Evolutionary conservation across 768 basidiomycete species (phyloP).

Genomic region (Mycena maculata): DNA sequence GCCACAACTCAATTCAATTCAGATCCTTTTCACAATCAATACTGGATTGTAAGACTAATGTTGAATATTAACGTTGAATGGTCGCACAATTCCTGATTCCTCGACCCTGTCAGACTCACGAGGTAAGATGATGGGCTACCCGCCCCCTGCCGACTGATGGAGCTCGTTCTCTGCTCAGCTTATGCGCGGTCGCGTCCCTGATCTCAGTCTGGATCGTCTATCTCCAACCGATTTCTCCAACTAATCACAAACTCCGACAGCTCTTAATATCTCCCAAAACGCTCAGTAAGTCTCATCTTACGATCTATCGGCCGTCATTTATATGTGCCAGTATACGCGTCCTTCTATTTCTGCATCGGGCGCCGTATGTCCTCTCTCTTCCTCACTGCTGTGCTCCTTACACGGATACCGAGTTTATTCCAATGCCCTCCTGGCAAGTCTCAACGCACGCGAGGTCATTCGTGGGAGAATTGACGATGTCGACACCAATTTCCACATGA

Average conservation of each 20-base stretch:
- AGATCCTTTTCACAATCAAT: slow-evolving; percentile 68
- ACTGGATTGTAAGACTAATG: slow-evolving; percentile 57
- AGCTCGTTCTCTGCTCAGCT: slow-evolving; percentile 41
- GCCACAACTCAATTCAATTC: neutral
- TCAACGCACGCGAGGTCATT: slow-evolving; percentile 27
- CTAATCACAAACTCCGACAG: slow-evolving; percentile 9
- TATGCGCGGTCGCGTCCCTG: slow-evolving; percentile 62
- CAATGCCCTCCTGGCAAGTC: slow-evolving; percentile 42
- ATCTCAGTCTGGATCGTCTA: slow-evolving; percentile 49
- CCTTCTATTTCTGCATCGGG: slow-evolving; percentile 47
- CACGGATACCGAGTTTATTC: slow-evolving; percentile 37
- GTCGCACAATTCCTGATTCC: too few relatives aligned
- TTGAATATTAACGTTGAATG: neutral
- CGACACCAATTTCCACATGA: slow-evolving; percentile 22
- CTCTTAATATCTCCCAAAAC: slow-evolving; percentile 42
- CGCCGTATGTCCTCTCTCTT: slow-evolving; percentile 37
- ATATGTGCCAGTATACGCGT: too few relatives aligned
- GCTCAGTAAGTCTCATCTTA: too few relatives aligned
- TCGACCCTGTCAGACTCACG: slow-evolving; percentile 48
- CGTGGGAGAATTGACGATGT: slow-evolving; percentile 29
- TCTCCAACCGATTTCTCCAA: slow-evolving; percentile 6
- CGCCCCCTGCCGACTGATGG: neutral
- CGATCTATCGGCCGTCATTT: too few relatives aligned
- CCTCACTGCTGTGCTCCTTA: neutral
- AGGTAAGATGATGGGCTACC: too few relatives aligned